Conservation (phyloP, 768 basidiomycete species). For the Coprinopsis marcescibilis region DNA sequence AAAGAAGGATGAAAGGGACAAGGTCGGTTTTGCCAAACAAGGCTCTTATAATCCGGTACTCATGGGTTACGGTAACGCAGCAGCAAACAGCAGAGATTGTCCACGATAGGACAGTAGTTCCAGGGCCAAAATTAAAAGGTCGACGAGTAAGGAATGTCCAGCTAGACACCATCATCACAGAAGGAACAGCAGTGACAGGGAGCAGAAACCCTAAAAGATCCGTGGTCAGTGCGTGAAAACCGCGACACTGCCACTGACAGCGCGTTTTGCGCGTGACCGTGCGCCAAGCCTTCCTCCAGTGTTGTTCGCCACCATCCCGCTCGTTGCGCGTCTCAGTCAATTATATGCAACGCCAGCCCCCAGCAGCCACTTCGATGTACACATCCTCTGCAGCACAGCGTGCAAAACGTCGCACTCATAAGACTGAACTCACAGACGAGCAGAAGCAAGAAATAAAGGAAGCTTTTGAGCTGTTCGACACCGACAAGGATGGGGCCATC, state of each 20-base stretch:
- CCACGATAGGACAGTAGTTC: too few relatives aligned
- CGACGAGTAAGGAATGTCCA: too few relatives aligned
- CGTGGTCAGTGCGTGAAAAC: background rate
- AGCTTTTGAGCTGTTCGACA: conserved; percentile 98
- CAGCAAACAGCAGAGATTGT: too few relatives aligned
- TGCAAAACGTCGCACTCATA: conserved; percentile 63
- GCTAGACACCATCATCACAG: too few relatives aligned
- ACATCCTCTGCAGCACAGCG: conserved; percentile 66
- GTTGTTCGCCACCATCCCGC: too few relatives aligned
- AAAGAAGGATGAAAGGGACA: too few relatives aligned
- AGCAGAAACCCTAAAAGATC: background rate
- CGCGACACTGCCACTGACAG: background rate
- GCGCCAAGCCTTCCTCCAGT: background rate
- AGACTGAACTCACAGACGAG: conserved; percentile 81
- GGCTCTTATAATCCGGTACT: too few relatives aligned
- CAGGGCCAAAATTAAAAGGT: too few relatives aligned
- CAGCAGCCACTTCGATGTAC: conserved; percentile 54
- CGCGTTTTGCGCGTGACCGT: background rate
- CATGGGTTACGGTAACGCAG: too few relatives aligned
- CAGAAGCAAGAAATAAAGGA: conserved; percentile 97
- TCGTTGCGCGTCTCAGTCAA: too few relatives aligned
- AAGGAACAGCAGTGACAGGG: conserved; percentile 1
- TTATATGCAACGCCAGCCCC: background rate
- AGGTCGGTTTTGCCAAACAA: too few relatives aligned
- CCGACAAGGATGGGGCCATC: conserved; percentile 93